These are phyloP conservation scores for Diplotaxis tenuifolia DNA, from an alignment of 345 rosid genomes.

Conservation along the genomic window DNA sequence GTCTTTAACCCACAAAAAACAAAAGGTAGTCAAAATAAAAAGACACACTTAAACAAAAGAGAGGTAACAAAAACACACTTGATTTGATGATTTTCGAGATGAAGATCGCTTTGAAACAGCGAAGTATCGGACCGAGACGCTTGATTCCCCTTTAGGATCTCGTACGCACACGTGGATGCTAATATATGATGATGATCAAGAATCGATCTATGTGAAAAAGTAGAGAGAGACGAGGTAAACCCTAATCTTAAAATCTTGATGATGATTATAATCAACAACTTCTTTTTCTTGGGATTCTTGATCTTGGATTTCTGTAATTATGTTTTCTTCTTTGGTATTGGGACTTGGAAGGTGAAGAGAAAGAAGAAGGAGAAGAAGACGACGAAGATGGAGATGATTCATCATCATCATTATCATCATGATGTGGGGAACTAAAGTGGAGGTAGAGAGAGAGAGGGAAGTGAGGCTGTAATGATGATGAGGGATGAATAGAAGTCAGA, in stretches of 20 bases:
- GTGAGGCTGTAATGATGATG: slow-evolving; percentile 44
- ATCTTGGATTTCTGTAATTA: slow-evolving; percentile 20
- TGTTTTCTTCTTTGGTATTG: slow-evolving; percentile 30
- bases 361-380: slow-evolving; percentile 34
- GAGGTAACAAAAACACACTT: slow-evolving; percentile 16
- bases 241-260: slow-evolving; percentile 33
- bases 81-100: slow-evolving; percentile 11
- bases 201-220: slow-evolving; percentile 31
- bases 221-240: slow-evolving; percentile 34
- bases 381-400: slow-evolving; percentile 28
- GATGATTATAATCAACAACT: slow-evolving; percentile 25
- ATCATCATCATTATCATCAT: slow-evolving; percentile 33
- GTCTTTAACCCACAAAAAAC: not conserved
- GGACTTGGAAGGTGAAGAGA: slow-evolving; percentile 38
- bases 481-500: slow-evolving; percentile 35
- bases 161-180: slow-evolving; percentile 37
- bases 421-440: slow-evolving; percentile 34
- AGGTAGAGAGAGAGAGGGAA: slow-evolving; percentile 27
- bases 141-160: slow-evolving; percentile 44
- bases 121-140: slow-evolving; percentile 44
- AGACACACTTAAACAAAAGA: not conserved
- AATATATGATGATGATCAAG: slow-evolving; percentile 32
- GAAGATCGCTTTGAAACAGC: slow-evolving; percentile 27
- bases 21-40: slow-evolving; percentile 11
- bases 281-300: slow-evolving; percentile 37